These are phyloP conservation scores for Solanum bulbocastanum DNA, from an alignment of 257 asterid genomes.

Conservation along the genomic window DNA sequence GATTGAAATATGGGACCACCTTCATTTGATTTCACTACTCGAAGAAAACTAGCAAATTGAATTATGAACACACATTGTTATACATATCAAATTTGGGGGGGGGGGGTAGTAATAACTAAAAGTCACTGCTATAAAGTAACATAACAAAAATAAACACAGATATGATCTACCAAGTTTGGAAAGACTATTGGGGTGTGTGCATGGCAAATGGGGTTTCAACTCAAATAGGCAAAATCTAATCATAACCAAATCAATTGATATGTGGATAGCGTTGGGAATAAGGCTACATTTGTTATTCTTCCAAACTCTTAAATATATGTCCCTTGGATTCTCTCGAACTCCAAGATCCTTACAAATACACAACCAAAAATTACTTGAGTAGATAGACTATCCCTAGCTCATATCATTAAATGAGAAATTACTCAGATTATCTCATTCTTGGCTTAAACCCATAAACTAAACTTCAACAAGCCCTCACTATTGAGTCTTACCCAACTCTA, in stretches of 20 bases:
- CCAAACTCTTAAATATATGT: not conserved
- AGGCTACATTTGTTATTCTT: not conserved
- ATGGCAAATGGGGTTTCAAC: not conserved
- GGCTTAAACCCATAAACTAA: not conserved
- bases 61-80: no score
- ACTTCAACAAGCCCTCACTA: not conserved
- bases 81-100: no score
- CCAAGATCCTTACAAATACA: not conserved
- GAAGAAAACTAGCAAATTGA: no score
- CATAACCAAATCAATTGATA: not conserved
- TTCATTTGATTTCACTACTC: no score
- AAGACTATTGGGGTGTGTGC: not conserved
- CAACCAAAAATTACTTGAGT: no score
- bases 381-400: no score
- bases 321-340: not conserved
- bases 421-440: not conserved
- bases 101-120: no score
- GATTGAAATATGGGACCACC: no score
- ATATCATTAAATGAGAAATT: no score
- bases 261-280: not conserved
- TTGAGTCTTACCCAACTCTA: no score
- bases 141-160: no score
- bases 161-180: not conserved
- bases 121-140: no score
- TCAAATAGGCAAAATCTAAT: not conserved